Base-by-base conservation (phyloP, 2,329 filamentous ascomycete species). In the Talaromyces rugulosus region DNA sequence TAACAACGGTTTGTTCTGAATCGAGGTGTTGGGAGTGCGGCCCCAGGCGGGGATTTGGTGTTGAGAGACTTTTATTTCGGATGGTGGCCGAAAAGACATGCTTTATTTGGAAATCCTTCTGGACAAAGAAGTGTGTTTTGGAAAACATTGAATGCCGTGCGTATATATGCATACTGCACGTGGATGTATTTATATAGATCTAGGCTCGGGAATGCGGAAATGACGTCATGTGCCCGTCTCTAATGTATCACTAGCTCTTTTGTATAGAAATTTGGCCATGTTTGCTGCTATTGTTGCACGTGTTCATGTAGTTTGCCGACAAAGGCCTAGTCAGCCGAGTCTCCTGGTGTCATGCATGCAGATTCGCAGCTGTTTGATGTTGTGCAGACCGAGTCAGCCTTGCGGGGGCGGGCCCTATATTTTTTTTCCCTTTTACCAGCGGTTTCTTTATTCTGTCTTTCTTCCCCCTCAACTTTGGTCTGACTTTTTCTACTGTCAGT, bases 1-100 rank as follows among this genome's bases (percentile, higher is more conserved):
- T 52, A 89, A 71, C 30, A 91, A 80, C 0, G 87, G 87, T 64
- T 85, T 86, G 60, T 81, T 75, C 68, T 87, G 84, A 60, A 88
- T 81, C 5, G 83, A 85, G 44, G 86, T 88, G 71, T 91, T 91
- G 23, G 88, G 87, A 40, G 86, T 80, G 5, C 79, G 75, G 30
- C 74, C 71, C 72, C 86, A 82, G 12, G 82, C 75, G 4, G 86
- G 83, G 62, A 91, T 89, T 30, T 81, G 76, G 70, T 87, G 82
- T 18, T 77, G 80, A 42, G 83, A 83, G n/a, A 89, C 77, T 33
- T 75, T 76, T 61, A 90, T 80, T 3, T 82, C 75, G 34, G 78
- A 74, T 16, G 85, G 74, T 23, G 14, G 82, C 75, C 8, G 76
- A 77, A 67, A 82, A 31, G 67, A 62, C 72, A 77, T 77, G 31